phyloP scores from a whole-genome alignment of 345 rosid species.

The Gynandropsis gynandra region DNA sequence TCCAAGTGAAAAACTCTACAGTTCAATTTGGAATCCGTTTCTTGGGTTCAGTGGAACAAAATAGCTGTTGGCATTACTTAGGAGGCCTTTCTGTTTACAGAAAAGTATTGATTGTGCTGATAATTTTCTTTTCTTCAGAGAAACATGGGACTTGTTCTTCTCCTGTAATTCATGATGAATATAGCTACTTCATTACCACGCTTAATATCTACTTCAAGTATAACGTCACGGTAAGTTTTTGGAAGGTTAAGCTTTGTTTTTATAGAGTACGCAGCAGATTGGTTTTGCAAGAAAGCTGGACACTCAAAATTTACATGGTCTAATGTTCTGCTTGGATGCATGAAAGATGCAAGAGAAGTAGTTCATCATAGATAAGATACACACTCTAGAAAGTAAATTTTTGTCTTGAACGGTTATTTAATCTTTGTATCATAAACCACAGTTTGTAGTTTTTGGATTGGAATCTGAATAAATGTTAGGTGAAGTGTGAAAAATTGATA shows the following conservation, averaged over 20 bases:
- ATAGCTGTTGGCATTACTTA: not conserved
- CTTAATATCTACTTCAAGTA: slow-evolving; percentile 75
- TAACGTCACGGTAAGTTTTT: slow-evolving; percentile 70
- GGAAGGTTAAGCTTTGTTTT: slow-evolving; percentile 7
- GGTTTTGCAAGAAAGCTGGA: not conserved
- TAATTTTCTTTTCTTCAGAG: slow-evolving; percentile 42
- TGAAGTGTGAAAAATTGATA: slow-evolving; percentile 1
- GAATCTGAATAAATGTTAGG: slow-evolving; percentile 11
- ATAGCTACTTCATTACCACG: slow-evolving; percentile 57
- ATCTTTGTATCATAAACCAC: not conserved
- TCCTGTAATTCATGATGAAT: slow-evolving; percentile 75
- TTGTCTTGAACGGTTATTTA: not conserved
- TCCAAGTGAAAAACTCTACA: not conserved
- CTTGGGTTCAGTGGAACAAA: not conserved
- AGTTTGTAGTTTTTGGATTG: not conserved
- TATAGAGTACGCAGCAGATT: slow-evolving; percentile 2
- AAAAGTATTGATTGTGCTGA: not conserved
- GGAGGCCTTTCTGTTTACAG: not conserved
- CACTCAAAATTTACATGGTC: slow-evolving; percentile 6
- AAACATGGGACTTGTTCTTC: slow-evolving; percentile 90
- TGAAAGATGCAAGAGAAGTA: not conserved
- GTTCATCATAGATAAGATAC: not conserved
- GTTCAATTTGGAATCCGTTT: slow-evolving; percentile 1
- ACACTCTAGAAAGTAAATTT: not conserved
- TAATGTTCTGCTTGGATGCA: not conserved